Base-by-base conservation (phyloP, 176 grass and related monocot genomes). In the Calamus simplicifolius region DNA sequence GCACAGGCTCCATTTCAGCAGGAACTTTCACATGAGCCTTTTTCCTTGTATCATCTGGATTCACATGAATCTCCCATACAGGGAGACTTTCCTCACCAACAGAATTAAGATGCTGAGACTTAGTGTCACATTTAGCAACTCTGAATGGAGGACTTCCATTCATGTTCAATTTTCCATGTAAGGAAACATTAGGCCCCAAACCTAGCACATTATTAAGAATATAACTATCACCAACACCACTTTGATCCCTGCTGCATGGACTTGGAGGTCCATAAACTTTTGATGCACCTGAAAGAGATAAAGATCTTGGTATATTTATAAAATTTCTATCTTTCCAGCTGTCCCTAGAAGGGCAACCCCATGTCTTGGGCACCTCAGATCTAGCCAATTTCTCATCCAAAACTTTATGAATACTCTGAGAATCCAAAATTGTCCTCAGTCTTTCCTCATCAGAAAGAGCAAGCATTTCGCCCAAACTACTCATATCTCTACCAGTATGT, bases 401-500 rank as follows among this genome's bases (percentile, higher is more conserved):
- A 63, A 68, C 48, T 54, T 43, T 10, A 43, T 43, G 35, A 10
- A 48, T 49, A 43, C n/a, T 14, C 64, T 25, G 66, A 0, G 29
- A 75, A 23, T 59, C 52, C 2, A 19, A 82, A 68, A 56, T 78
- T 67, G 23, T 73, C 25, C 58, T 82, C 18, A 51, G 48, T 16
- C 59, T 79, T 73, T 82, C 84, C 57, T 74, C 77, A 75, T 87
- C 79, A 43, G 84, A 87, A 48, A 82, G 51, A 62, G 84, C 79
- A 63, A 87, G 74, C 84, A 87, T 87, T 69, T 87, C 70, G 48
- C 74, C 74, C 65, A 87, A 75, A 71, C 79, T 82, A 82, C 66
- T 82, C 0, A 75, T 71, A 35, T 65, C 25, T 62, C 51, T 52
- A 54, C 54, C 25, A 52, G 57, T 63, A 67, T 75, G n/a, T 60